phyloP scores from a whole-genome alignment of 2,329 filamentous ascomycete genomes.

The Nakataea oryzae region DNA sequence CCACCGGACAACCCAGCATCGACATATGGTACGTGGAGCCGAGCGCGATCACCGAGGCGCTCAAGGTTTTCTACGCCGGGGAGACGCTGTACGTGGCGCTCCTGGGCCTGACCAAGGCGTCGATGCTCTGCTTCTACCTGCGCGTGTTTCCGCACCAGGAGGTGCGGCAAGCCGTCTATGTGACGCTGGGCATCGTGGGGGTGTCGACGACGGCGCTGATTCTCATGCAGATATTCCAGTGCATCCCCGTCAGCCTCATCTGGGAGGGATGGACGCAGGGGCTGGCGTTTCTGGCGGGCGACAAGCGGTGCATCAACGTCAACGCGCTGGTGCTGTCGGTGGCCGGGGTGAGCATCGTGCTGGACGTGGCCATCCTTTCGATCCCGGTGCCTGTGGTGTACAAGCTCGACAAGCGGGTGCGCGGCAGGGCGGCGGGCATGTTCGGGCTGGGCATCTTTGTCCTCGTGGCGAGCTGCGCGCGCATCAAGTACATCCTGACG shows the following conservation, averaged over 20 bases:
- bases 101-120: slow-evolving; percentile 19
- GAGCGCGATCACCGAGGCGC: slow-evolving; percentile 15
- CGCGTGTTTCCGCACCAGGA: slow-evolving; percentile 20
- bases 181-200: slow-evolving; percentile 15
- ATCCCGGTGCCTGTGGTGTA: slow-evolving; percentile 22
- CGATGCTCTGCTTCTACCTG: slow-evolving; percentile 21
- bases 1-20: slow-evolving; percentile 19
- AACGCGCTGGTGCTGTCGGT: slow-evolving; percentile 19
- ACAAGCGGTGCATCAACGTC: slow-evolving; percentile 20
- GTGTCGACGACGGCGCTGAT: slow-evolving; percentile 17
- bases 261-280: slow-evolving; percentile 23
- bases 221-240: slow-evolving; percentile 24
- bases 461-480: slow-evolving; percentile 22
- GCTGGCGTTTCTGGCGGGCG: slow-evolving; percentile 21
- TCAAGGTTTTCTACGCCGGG: slow-evolving; percentile 23
- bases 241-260: slow-evolving; percentile 18
- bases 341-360: slow-evolving; percentile 20
- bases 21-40: slow-evolving; percentile 25
- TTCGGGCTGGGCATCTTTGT: slow-evolving; percentile 26
- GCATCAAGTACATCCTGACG: slow-evolving; percentile 21
- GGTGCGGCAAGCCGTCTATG: slow-evolving; percentile 16
- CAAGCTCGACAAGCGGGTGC: slow-evolving; percentile 16
- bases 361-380: slow-evolving; percentile 22
- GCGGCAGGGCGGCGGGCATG: slow-evolving; percentile 21
- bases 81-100: slow-evolving; percentile 21